A percentile compares a stretch with the other conserved stretches of the same genome.
These are phyloP conservation scores for Cercophora sp. DNA, from an alignment of 495 filamentous ascomycete species.

Conservation along the genomic window DNA sequence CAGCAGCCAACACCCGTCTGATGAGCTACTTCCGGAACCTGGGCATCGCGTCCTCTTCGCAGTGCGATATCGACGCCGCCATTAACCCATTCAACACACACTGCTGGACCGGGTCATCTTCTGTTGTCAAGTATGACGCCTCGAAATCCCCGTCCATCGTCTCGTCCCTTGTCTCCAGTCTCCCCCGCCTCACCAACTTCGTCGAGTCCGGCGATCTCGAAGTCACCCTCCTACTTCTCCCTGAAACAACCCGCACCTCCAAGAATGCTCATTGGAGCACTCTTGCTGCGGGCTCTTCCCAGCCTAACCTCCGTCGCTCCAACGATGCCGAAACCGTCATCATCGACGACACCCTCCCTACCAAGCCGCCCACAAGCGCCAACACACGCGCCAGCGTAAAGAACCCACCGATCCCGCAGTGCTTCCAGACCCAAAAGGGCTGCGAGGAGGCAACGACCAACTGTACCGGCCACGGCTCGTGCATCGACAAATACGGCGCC, in stretches of 20 bases:
- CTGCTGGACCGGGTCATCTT: conserved; percentile 45
- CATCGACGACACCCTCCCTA: conserved; percentile 6
- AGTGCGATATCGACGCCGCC: conserved; percentile 36
- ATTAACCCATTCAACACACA: conserved; percentile 38
- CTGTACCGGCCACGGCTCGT: conserved; percentile 74
- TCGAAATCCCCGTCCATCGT: conserved; percentile 32
- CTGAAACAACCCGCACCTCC: conserved; percentile 36
- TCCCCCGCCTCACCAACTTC: conserved; percentile 30
- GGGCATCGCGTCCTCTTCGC: conserved; percentile 15
- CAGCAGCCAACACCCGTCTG: conserved; percentile 32
- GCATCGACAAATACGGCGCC: conserved; percentile 58
- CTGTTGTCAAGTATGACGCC: conserved; percentile 41
- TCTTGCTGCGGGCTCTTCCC: conserved; percentile 21
- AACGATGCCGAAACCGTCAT: conserved; percentile 1
- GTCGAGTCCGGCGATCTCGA: conserved; percentile 39
- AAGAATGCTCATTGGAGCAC: conserved; percentile 28
- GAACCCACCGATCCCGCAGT: conserved; percentile 45
- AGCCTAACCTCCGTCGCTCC: conserved; percentile 30
- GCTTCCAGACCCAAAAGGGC: conserved; percentile 57
- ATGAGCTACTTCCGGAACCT: conserved; percentile 27
- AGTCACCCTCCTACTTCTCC: conserved; percentile 42
- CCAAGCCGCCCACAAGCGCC: conserved; percentile 23
- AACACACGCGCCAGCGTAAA: conserved; percentile 13
- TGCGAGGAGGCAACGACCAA: conserved; percentile 61
- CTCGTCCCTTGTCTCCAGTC: conserved; percentile 27